Conservation (phyloP, 345 rosid species). For the Barbarea vulgaris region DNA sequence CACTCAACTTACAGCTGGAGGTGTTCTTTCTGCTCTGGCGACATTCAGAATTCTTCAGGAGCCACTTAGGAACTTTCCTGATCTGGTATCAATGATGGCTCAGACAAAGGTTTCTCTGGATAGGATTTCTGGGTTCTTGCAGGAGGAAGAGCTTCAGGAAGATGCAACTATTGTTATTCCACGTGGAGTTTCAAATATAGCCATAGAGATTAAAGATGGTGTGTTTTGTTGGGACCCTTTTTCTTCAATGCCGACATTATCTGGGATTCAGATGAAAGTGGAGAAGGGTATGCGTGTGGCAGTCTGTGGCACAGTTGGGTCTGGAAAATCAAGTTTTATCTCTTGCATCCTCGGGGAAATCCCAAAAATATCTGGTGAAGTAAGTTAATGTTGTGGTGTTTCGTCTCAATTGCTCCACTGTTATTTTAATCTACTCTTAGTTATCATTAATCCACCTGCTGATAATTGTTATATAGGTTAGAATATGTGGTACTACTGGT, state of each 20-base stretch:
- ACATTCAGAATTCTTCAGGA: conserved; percentile 99
- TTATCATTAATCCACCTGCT: conserved; percentile 16
- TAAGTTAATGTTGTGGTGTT: conserved; percentile 52
- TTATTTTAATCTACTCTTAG: conserved; percentile 1
- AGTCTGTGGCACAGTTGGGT: conserved; percentile 97
- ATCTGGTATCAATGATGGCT: conserved; percentile 98
- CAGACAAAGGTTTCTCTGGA: conserved; percentile 99
- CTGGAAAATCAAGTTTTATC: conserved; percentile 98
- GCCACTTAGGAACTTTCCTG: conserved; percentile 99
- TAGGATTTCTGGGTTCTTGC: conserved; percentile 94
- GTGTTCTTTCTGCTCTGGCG: conserved; percentile 98
- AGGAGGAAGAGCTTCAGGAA: conserved; percentile 92
- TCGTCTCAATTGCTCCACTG: conserved; percentile 14
- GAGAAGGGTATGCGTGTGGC: conserved; percentile 97
- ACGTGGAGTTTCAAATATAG: conserved; percentile 60
- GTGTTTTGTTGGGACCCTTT: conserved; percentile 87
- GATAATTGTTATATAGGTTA: conserved; percentile 61
- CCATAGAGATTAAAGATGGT: conserved; percentile 83
- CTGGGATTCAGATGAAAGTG: conserved; percentile 78
- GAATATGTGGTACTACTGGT: conserved; percentile 91
- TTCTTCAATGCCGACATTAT: conserved; percentile 70
- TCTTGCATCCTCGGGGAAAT: conserved; percentile 99
- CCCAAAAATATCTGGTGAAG: conserved; percentile 95
- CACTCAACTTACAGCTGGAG: conserved; percentile 86
- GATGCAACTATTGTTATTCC: conserved; percentile 90